Percentiles rank a stretch among this genome's conserved stretches.
phyloP scores from a whole-genome alignment of 1,284 basidiomycete genomes.

The Pseudozyma sp. region DNA sequence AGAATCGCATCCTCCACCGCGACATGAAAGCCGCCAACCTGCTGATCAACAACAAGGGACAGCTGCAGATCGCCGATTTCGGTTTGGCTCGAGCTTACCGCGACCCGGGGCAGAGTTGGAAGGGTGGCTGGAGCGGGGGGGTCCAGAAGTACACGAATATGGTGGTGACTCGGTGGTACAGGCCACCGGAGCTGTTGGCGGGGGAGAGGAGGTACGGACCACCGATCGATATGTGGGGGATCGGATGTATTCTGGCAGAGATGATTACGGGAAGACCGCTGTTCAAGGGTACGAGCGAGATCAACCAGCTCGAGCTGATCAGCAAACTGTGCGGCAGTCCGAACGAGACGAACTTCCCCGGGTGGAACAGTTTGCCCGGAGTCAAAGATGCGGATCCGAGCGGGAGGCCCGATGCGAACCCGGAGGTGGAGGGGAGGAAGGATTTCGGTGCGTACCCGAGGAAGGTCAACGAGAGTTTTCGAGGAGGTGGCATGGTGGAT shows the following conservation, averaged over 20 bases:
- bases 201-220: slow-evolving; percentile 89
- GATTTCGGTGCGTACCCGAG: slow-evolving; percentile 58
- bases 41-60: slow-evolving; percentile 81
- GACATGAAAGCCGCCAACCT: slow-evolving; percentile 99
- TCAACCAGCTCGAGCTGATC: slow-evolving; percentile 90
- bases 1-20: slow-evolving; percentile 96
- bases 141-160: slow-evolving; percentile 85
- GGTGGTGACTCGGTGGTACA: slow-evolving; percentile 99
- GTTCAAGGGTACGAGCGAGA: slow-evolving; percentile 85
- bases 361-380: slow-evolving; percentile 74
- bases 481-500: slow-evolving; percentile 30
- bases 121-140: slow-evolving; percentile 57
- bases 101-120: slow-evolving; percentile 59
- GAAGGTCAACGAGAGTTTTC: slow-evolving; percentile 52
- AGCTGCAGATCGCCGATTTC: slow-evolving; percentile 83
- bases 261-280: slow-evolving; percentile 92
- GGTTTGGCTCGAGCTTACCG: slow-evolving; percentile 81
- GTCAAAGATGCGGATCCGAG: slow-evolving; percentile 64
- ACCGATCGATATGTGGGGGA: slow-evolving; percentile 98
- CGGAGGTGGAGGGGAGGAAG: slow-evolving; percentile 49
- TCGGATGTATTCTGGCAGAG: slow-evolving; percentile 95
- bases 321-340: slow-evolving; percentile 89
- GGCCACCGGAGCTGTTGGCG: slow-evolving; percentile 92
- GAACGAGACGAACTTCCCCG: slow-evolving; percentile 80
- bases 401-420: slow-evolving; percentile 58